phyloP scores from a whole-genome alignment of 2,329 filamentous ascomycete genomes.

The Leptographium procerum region DNA sequence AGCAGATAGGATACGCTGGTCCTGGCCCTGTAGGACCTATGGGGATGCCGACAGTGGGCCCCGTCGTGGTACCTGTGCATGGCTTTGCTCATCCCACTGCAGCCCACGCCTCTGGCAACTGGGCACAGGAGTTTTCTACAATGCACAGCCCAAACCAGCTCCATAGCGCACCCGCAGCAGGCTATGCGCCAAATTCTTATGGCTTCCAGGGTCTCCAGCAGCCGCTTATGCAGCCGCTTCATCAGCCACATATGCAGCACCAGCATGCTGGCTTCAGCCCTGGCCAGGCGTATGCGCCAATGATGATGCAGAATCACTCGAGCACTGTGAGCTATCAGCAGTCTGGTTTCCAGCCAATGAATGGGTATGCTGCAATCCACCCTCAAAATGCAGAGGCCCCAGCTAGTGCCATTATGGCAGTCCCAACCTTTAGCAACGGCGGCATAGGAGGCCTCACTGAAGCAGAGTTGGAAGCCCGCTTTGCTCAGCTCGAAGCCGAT shows the following conservation, averaged over 20 bases:
- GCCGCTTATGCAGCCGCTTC: not conserved
- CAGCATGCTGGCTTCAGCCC: not conserved
- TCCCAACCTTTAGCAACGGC: not conserved
- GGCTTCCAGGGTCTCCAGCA: not conserved
- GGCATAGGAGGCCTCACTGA: conserved; percentile 7
- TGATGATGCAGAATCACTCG: not conserved
- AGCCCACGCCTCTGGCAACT: not conserved
- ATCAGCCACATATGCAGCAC: not conserved
- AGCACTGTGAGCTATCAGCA: not conserved
- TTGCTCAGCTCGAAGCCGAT: conserved; percentile 9
- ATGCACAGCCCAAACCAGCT: not conserved
- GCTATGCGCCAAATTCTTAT: not conserved
- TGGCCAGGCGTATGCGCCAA: not conserved
- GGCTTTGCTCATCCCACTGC: not conserved
- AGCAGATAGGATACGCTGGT: not conserved
- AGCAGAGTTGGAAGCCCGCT: conserved; percentile 12
- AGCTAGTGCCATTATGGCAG: not conserved
- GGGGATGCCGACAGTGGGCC: not conserved
- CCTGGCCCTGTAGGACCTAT: not conserved
- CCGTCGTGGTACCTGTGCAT: not conserved
- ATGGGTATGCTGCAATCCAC: not conserved
- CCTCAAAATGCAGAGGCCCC: not conserved
- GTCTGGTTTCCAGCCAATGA: not conserved
- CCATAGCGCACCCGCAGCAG: not conserved
- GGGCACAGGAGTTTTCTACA: conserved; percentile 10